Evolutionary conservation across 805 yeast species (phyloP), one percentile per base, ranked within the genome.

Genomic region (Torulaspora quercuum): DNA sequence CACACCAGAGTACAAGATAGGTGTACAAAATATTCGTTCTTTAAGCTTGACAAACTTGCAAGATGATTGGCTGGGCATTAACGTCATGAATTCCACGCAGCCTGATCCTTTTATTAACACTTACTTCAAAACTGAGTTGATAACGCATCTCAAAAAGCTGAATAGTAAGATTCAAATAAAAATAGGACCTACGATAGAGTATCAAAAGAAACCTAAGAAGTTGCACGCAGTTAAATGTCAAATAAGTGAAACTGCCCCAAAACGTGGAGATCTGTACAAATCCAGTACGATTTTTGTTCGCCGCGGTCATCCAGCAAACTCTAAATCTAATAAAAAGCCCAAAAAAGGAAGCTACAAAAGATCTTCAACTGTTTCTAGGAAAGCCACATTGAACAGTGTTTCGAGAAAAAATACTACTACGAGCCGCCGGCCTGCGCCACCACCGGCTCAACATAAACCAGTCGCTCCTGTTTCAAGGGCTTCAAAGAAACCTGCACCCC

Each of bases 171-270:
- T 87, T 31, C 68, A 71, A 3, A 72, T 92, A 29, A 72, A 70
- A 27, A 73, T 92, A 45, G 89, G 82, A 2, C 74, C 83, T 3
- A 73, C 83, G 0, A 74, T 92, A 40, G 74, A 76, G 44, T 92
- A 92, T 63, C 85, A 82, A 64, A 92, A 90, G 72, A 92, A 92
- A 59, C 87, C 96, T 1, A 95, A 95, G 2, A 80, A 76, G 59
- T 54, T 69, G 16, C 92, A 88, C 43, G 59, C 73, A 6, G 82
- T 92, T 48, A 88, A 84, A 59, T 76, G 82, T 53, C 76, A 72
- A 34, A 59, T 72, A 25, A 82, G 81, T 30, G 70, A 69, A 8
- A 56, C 75, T n/a, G 80, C 82, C 18, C 94, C 95, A 7, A 52
- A 50, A 7, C 58, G 74, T 46, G 70, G 83, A 27, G 97, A 92